These are phyloP conservation scores for Raffaelea arxii DNA, from an alignment of 2,329 filamentous ascomycete genomes.

Conservation along the genomic window DNA sequence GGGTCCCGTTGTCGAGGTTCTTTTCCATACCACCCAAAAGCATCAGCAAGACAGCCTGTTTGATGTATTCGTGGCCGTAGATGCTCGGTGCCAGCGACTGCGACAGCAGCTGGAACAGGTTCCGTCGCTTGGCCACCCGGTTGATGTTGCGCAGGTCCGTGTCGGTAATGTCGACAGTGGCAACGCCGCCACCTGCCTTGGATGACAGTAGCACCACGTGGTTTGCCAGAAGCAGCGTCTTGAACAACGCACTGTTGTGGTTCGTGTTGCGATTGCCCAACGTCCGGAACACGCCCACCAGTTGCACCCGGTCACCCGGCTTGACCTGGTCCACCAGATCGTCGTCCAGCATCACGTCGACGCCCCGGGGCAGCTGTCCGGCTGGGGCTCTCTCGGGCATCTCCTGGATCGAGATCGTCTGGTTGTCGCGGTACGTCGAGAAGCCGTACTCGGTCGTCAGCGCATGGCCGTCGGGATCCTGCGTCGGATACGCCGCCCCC, in stretches of 20 bases:
- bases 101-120: constrained; percentile 83
- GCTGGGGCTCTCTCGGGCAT: constrained; percentile 97
- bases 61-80: constrained; percentile 93
- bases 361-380: constrained; percentile 86
- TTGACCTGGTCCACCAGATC: constrained; percentile 93
- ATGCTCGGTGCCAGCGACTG: constrained; percentile 95
- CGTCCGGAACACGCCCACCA: constrained; percentile 93
- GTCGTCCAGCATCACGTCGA: constrained; percentile 94
- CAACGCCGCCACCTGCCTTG: constrained; percentile 90
- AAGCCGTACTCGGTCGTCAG: constrained; percentile 93
- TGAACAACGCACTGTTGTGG: constrained; percentile 86
- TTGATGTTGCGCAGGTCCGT: constrained; percentile 98
- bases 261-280: constrained; percentile 90
- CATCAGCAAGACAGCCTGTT: constrained; percentile 94
- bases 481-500: constrained; percentile 85
- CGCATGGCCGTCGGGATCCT: constrained; percentile 87
- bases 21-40: constrained; percentile 94
- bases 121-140: constrained; percentile 89
- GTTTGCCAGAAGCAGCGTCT: constrained; percentile 87
- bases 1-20: constrained; percentile 95
- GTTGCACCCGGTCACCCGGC: constrained; percentile 88
- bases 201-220: constrained; percentile 91
- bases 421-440: constrained; percentile 91
- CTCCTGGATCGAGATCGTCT: constrained; percentile 96
- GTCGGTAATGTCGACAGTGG: constrained; percentile 85